phyloP scores from a whole-genome alignment of 1,284 basidiomycete species.

The Moniliophthora roreri region DNA sequence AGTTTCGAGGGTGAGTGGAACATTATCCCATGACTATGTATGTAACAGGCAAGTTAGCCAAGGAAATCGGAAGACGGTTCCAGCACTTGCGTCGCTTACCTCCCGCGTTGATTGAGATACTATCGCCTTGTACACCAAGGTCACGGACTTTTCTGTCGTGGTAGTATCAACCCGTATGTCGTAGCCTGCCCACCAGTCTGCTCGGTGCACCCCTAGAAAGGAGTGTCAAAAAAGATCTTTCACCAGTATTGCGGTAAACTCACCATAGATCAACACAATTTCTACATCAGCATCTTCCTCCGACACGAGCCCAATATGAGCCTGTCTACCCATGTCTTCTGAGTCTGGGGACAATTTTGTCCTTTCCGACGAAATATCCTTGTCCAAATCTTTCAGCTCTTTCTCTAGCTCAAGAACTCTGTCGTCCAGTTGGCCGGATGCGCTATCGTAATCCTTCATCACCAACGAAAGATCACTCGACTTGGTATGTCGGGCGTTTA shows the following conservation, averaged over 20 bases:
- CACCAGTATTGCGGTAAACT: constrained; percentile 7
- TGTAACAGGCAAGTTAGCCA: no score
- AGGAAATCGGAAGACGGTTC: no score
- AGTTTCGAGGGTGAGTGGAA: constrained; percentile 7
- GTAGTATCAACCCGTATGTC: constrained; percentile 38
- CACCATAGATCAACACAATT: constrained; percentile 35
- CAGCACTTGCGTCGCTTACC: constrained; percentile 18
- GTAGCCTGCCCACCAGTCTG: constrained; percentile 36
- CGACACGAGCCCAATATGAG: constrained; percentile 31
- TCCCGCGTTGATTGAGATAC: constrained; percentile 38
- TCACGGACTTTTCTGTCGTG: constrained; percentile 29
- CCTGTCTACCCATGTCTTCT: constrained; percentile 19
- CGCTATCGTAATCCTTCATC: constrained; percentile 24
- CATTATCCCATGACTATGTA: constrained; percentile 7
- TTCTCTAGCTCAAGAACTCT: constrained; percentile 15
- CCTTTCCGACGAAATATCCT: constrained; percentile 4
- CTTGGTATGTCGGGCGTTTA: constrained; percentile 23
- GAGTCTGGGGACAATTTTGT: background rate
- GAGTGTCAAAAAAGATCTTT: background rate
- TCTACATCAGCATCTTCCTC: constrained; percentile 31
- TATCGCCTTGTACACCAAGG: constrained; percentile 35
- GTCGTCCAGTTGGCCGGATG: constrained; percentile 27
- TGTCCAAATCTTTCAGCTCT: constrained; percentile 2
- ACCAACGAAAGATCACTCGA: constrained; percentile 21
- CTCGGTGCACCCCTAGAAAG: constrained; percentile 29